These are phyloP conservation scores for Monascus purpureus DNA, from an alignment of 495 filamentous ascomycete species.

Conservation along the genomic window DNA sequence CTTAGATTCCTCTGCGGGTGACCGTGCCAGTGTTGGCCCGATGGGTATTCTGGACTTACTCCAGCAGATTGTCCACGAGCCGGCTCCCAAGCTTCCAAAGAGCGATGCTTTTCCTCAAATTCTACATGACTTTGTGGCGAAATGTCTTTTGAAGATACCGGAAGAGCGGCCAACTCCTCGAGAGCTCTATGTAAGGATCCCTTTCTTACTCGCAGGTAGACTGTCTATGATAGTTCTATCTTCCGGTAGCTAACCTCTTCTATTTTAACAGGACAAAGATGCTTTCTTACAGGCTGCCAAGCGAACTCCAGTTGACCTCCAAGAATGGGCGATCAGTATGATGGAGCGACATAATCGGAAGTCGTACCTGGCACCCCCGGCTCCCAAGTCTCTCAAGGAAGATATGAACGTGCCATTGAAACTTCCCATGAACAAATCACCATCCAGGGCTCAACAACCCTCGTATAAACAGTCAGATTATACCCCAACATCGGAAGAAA, in stretches of 20 bases:
- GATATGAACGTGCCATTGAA: too few species aligned
- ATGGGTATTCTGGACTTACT: conserved; percentile 92
- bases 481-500: too few species aligned
- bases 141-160: conserved; percentile 80
- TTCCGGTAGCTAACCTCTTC: too few species aligned
- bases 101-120: conserved; percentile 93
- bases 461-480: too few species aligned
- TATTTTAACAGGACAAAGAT: conserved; percentile 65
- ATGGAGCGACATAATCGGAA: conserved; percentile 87
- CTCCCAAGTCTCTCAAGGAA: conserved; percentile 33
- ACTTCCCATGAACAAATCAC: too few species aligned
- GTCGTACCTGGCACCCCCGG: conserved; percentile 63
- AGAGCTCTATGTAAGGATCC: conserved; percentile 56
- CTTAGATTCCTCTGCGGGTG: conserved; percentile 56
- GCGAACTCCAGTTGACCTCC: conserved; percentile 79
- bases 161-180: conserved; percentile 81
- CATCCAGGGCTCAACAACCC: too few species aligned
- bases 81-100: conserved; percentile 83
- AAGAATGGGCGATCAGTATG: conserved; percentile 79
- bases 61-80: conserved; percentile 95
- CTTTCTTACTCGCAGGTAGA: too few species aligned
- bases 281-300: conserved; percentile 90
- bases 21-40: conserved; percentile 55
- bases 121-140: conserved; percentile 90
- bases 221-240: too few species aligned